Conservation (phyloP, 139 green algal species). For the Closterium sp. region DNA sequence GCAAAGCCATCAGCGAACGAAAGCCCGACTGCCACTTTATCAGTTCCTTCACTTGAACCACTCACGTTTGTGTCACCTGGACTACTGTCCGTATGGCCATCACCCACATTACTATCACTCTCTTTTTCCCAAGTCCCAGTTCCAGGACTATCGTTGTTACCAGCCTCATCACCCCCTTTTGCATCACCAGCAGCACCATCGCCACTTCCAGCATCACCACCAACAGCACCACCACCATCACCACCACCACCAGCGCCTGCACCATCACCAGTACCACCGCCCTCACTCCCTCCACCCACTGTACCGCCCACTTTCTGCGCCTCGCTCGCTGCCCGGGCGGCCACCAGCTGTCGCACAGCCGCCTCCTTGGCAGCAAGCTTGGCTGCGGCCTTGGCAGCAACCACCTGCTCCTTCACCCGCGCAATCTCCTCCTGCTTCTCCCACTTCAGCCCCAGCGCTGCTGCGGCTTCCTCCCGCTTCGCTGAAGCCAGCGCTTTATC, state of each 20-base stretch:
- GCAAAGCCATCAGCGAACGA: background rate
- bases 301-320: background rate
- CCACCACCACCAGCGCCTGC: background rate
- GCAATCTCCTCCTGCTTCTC: background rate
- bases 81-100: no score
- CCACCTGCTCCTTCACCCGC: background rate
- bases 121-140: no score
- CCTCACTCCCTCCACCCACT: background rate
- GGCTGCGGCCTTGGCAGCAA: background rate
- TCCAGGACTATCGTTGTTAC: no score
- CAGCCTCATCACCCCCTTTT: no score
- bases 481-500: background rate
- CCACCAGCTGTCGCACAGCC: background rate
- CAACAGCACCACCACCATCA: background rate
- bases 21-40: background rate
- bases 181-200: background rate
- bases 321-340: background rate
- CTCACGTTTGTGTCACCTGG: background rate
- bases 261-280: background rate
- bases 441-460: background rate
- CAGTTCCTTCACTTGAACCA: background rate
- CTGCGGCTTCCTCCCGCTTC: background rate
- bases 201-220: background rate
- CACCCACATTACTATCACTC: no score
- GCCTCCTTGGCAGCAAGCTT: background rate